Conservation (phyloP, 2,329 filamentous ascomycete species). For the Elsinoe necatrix region DNA sequence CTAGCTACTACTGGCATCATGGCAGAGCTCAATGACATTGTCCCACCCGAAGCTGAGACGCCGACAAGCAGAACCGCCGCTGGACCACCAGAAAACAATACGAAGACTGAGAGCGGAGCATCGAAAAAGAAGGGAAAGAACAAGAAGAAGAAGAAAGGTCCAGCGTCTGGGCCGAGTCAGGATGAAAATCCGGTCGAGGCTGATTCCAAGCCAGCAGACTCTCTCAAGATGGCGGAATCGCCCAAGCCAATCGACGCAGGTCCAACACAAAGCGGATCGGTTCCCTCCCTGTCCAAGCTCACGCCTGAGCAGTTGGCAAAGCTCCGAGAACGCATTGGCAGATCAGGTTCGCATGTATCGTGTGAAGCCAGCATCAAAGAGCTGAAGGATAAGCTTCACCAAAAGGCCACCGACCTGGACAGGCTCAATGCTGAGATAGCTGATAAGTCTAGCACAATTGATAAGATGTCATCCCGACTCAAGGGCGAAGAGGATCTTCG, state of each 20-base stretch:
- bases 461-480: constrained; percentile 59
- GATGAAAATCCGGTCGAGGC: constrained; percentile 27
- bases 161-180: constrained; percentile 16
- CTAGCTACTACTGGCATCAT: constrained; percentile 29
- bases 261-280: neutral
- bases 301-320: constrained; percentile 13
- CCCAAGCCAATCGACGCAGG: constrained; percentile 5
- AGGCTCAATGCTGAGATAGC: constrained; percentile 25
- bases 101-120: constrained; percentile 28
- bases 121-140: constrained; percentile 70
- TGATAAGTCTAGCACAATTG: constrained; percentile 66
- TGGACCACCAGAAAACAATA: constrained; percentile 19
- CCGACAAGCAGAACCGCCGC: constrained; percentile 1
- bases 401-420: constrained; percentile 19
- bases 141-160: constrained; percentile 70
- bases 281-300: neutral
- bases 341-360: neutral
- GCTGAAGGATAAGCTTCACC: constrained; percentile 15
- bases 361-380: constrained; percentile 17
- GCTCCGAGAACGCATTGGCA: constrained; percentile 6
- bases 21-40: constrained; percentile 17
- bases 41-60: neutral
- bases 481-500: constrained; percentile 68
- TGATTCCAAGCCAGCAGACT: neutral
- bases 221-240: neutral